phyloP scores from a whole-genome alignment of 2,329 filamentous ascomycete genomes.

The Aspergillus cejpii region DNA sequence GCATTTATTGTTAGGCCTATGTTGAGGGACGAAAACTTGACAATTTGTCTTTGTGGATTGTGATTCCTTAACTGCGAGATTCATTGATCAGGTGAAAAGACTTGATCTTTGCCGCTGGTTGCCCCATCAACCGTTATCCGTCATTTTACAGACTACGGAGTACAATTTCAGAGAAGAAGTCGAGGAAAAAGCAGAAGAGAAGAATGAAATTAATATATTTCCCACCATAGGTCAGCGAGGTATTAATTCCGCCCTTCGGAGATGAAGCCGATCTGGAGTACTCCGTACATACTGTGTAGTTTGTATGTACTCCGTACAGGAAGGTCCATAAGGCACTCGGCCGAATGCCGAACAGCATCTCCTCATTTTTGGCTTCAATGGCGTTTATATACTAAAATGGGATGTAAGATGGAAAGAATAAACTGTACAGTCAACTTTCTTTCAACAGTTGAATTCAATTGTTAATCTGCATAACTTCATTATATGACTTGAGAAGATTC shows the following conservation, averaged over 20 bases:
- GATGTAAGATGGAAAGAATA: too few relatives aligned
- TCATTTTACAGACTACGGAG: neutral
- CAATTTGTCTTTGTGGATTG: too few relatives aligned
- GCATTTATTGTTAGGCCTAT: neutral
- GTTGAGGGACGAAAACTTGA: too few relatives aligned
- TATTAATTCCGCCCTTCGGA: neutral
- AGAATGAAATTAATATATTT: too few relatives aligned
- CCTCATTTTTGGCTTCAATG: conserved; percentile 13
- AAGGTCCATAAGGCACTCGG: conserved; percentile 14
- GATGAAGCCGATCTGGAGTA: neutral
- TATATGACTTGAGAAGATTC: neutral
- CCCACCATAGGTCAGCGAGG: neutral
- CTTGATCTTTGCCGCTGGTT: conserved; percentile 10
- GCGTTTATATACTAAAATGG: conserved; percentile 5
- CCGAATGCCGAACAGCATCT: conserved; percentile 11
- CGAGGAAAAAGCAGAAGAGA: too few relatives aligned
- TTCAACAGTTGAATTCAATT: too few relatives aligned
- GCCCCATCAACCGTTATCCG: conserved; percentile 14
- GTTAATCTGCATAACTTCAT: neutral
- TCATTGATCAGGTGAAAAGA: neutral
- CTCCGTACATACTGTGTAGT: too few relatives aligned
- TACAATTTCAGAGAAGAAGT: too few relatives aligned
- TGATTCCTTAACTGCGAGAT: neutral
- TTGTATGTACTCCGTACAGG: too few relatives aligned
- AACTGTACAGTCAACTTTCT: too few relatives aligned